Conservation (phyloP, 345 rosid genomes). For the Pistacia integerrima region DNA sequence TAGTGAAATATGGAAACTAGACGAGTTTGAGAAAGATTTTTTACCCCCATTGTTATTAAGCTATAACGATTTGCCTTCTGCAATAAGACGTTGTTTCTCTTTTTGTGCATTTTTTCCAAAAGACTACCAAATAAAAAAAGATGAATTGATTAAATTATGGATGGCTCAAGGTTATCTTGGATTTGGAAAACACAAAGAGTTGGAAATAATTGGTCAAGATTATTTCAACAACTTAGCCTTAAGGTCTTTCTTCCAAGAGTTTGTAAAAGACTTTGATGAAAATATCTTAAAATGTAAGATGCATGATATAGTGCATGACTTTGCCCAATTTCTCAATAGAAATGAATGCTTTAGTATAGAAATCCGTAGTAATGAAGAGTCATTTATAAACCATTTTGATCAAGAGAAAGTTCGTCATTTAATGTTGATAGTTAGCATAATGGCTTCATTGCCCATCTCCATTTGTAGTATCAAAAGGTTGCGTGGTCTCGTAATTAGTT, state of each 20-base stretch:
- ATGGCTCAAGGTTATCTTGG: slow-evolving; percentile 20
- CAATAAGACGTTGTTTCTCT: too few species aligned
- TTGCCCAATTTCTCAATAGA: not conserved
- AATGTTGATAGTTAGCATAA: too few species aligned
- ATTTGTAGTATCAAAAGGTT: not conserved
- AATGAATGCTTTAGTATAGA: not conserved
- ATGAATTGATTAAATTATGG: not conserved
- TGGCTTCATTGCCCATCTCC: too few species aligned
- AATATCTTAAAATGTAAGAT: not conserved
- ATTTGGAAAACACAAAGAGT: not conserved
- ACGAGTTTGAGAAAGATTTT: too few species aligned
- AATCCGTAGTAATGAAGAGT: not conserved
- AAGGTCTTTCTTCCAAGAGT: not conserved
- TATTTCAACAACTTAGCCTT: too few species aligned
- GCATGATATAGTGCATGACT: not conserved
- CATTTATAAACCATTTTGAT: too few species aligned
- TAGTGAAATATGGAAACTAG: too few species aligned
- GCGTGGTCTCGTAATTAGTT: not conserved
- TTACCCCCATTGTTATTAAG: too few species aligned
- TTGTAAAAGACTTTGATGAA: not conserved
- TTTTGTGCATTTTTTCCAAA: too few species aligned
- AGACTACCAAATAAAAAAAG: not conserved
- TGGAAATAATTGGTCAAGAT: not conserved
- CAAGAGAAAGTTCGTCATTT: too few species aligned
- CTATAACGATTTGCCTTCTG: too few species aligned